Percentiles rank a stretch among this genome's conserved stretches.
Conservation (phyloP, 345 rosid genomes). For the Gossypium rotundifolium region DNA sequence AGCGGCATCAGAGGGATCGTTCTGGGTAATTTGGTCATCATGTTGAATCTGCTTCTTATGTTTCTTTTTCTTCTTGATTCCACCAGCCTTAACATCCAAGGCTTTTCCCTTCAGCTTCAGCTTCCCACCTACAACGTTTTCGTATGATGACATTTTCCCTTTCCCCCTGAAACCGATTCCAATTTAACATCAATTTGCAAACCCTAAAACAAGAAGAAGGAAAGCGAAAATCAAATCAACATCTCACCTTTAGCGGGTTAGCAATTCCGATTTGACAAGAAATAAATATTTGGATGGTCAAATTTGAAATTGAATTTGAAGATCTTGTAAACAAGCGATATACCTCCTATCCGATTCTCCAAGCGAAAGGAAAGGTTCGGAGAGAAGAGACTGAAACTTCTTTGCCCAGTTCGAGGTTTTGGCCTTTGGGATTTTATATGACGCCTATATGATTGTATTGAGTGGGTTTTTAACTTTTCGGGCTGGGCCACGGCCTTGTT, state of each 20-base stretch:
- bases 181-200: neutral
- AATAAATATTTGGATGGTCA: neutral
- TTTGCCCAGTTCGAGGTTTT: too few relatives aligned
- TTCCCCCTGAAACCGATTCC: slow-evolving; percentile 7
- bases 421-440: too few relatives aligned
- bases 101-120: slow-evolving; percentile 93
- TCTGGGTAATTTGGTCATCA: slow-evolving; percentile 30
- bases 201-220: neutral
- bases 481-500: too few relatives aligned
- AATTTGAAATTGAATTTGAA: neutral
- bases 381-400: too few relatives aligned
- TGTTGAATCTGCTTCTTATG: slow-evolving; percentile 39
- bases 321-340: neutral
- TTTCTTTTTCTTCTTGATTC: slow-evolving; percentile 76
- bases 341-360: neutral
- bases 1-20: slow-evolving; percentile 34
- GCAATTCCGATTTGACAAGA: neutral
- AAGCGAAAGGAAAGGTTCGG: too few relatives aligned
- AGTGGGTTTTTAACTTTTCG: too few relatives aligned
- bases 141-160: slow-evolving; percentile 57
- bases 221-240: neutral
- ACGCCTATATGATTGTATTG: too few relatives aligned
- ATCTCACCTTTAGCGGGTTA: neutral
- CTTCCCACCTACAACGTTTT: slow-evolving; percentile 76
- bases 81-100: slow-evolving; percentile 85